Percentiles rank a stretch among this genome's conserved stretches.
Conservation (phyloP, 2,329 filamentous ascomycete species). For the Colletotrichum karsti region DNA sequence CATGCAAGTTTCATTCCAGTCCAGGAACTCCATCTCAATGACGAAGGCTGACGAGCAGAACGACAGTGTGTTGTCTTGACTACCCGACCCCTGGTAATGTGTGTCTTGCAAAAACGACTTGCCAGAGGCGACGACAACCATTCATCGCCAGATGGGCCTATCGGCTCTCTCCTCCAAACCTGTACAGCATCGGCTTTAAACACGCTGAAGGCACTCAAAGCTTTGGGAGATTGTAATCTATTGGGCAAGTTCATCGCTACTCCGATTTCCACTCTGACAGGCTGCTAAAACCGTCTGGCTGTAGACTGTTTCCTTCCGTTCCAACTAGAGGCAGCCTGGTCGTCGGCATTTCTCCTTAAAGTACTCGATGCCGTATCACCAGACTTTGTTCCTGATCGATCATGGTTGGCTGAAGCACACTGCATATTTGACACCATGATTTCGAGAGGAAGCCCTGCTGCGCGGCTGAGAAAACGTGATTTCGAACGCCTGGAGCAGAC, state of each 20-base stretch:
- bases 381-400: neutral
- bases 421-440: neutral
- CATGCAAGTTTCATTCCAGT: neutral
- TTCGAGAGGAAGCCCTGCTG: neutral
- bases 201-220: neutral
- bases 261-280: neutral
- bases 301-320: neutral
- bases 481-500: neutral
- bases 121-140: neutral
- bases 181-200: neutral
- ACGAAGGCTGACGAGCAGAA: neutral
- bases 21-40: neutral
- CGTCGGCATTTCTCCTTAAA: neutral
- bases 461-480: neutral
- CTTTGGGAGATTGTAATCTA: neutral
- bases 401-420: neutral
- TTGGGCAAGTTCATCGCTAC: neutral
- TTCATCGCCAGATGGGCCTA: neutral
- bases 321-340: neutral
- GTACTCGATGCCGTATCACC: neutral
- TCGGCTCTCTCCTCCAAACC: neutral
- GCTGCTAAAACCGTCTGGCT: too few species aligned
- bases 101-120: neutral
- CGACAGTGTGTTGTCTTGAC: neutral
- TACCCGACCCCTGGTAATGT: neutral